Conservation (phyloP, 2,329 filamentous ascomycete species). For the Xylariaceae sp. region DNA sequence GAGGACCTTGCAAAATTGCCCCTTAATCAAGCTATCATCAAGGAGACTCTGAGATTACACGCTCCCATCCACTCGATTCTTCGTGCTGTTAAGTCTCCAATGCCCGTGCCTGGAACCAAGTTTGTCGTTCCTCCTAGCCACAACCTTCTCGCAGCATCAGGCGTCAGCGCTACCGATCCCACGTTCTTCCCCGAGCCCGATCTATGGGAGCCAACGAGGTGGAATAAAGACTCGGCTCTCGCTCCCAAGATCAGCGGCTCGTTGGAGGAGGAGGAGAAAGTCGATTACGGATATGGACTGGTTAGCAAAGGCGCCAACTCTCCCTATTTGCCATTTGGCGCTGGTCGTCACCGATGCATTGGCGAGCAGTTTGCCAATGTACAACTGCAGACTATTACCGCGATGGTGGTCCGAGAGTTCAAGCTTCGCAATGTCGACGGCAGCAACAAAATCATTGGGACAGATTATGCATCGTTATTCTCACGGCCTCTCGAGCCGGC, state of each 20-base stretch:
- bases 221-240: slow-evolving; percentile 66
- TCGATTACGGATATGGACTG: slow-evolving; percentile 91
- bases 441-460: slow-evolving; percentile 64
- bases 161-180: slow-evolving; percentile 70
- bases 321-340: slow-evolving; percentile 92
- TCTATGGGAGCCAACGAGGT: slow-evolving; percentile 87
- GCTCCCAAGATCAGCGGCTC: slow-evolving; percentile 46
- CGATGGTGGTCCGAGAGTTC: slow-evolving; percentile 72
- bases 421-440: slow-evolving; percentile 76
- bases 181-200: slow-evolving; percentile 79
- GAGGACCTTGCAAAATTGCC: slow-evolving; percentile 77
- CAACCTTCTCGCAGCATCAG: slow-evolving; percentile 79
- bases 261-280: slow-evolving; percentile 65
- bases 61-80: slow-evolving; percentile 94
- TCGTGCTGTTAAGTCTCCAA: slow-evolving; percentile 85
- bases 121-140: slow-evolving; percentile 80
- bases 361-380: slow-evolving; percentile 96
- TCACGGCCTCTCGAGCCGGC: slow-evolving; percentile 70
- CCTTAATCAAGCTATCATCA: slow-evolving; percentile 80
- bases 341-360: slow-evolving; percentile 89
- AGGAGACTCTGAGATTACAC: slow-evolving; percentile 88
- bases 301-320: slow-evolving; percentile 87
- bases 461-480: slow-evolving; percentile 69
- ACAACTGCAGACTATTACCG: slow-evolving; percentile 83
- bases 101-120: slow-evolving; percentile 78